These are phyloP conservation scores for Tolypocladium pustulatum DNA, from an alignment of 2,329 filamentous ascomycete genomes.

Conservation along the genomic window DNA sequence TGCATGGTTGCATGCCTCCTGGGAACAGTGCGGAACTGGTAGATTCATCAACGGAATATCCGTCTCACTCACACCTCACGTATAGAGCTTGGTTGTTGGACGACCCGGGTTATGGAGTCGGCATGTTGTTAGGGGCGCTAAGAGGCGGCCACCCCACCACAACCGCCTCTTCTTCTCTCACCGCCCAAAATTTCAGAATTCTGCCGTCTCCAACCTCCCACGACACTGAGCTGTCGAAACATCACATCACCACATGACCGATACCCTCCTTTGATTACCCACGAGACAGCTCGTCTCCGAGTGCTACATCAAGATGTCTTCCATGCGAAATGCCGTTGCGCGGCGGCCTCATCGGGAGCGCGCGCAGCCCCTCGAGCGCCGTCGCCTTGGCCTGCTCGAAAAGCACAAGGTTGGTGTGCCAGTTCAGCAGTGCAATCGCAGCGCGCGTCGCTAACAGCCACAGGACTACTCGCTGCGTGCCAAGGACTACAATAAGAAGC, in stretches of 20 bases:
- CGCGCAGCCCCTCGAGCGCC: conserved; percentile 72
- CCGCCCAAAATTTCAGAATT: conserved; percentile 28
- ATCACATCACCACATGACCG: background rate
- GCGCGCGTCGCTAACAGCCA: conserved; percentile 1
- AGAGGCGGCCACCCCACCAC: background rate
- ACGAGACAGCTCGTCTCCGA: background rate
- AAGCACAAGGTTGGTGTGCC: conserved; percentile 68
- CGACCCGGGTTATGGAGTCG: background rate
- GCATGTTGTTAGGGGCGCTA: background rate
- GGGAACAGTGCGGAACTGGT: too few species aligned
- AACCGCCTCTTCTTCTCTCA: conserved; percentile 9
- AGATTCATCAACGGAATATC: too few species aligned
- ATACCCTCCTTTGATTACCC: background rate
- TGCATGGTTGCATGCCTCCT: background rate
- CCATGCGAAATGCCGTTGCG: conserved; percentile 56
- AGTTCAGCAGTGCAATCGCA: background rate
- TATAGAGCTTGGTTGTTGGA: background rate
- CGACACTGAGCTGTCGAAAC: background rate
- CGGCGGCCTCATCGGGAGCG: conserved; percentile 84
- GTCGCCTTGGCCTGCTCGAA: conserved; percentile 83
- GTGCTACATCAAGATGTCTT: conserved; percentile 32
- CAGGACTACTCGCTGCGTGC: conserved; percentile 56
- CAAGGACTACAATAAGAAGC: conserved; percentile 56
- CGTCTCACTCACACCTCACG: background rate
- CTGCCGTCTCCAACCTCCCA: conserved; percentile 14